A percentile compares a stretch with the other conserved stretches of the same genome.
Evolutionary conservation across 2,329 filamentous ascomycete species (phyloP).

Genomic region (Reticulascus tulasneorum): DNA sequence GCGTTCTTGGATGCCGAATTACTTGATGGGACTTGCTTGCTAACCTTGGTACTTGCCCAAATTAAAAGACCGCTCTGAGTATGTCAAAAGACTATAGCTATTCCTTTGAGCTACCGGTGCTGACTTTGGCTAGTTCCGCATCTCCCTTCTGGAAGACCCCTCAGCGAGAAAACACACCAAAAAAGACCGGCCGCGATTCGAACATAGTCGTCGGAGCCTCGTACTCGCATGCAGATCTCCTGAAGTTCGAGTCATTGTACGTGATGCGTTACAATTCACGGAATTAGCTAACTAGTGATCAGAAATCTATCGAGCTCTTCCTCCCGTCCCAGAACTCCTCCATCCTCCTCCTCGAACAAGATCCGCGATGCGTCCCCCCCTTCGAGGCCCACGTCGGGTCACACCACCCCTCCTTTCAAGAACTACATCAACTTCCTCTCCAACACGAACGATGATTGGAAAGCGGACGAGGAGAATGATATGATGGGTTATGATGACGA

Average conservation of each 20-base stretch:
- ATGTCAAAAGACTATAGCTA: constrained; percentile 29
- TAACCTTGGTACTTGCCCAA: constrained; percentile 15
- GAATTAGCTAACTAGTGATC: constrained; percentile 9
- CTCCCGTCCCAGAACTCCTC: constrained; percentile 72
- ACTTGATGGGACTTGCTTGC: constrained; percentile 3
- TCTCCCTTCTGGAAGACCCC: constrained; percentile 84
- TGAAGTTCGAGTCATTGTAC: constrained; percentile 81
- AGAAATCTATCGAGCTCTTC: constrained; percentile 58
- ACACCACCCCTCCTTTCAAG: constrained; percentile 62
- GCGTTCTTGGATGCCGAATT: constrained; percentile 3
- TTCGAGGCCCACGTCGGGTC: constrained; percentile 45
- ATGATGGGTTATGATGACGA: constrained; percentile 77
- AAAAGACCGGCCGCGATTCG: constrained; percentile 55
- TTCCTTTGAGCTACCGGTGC: constrained; percentile 15
- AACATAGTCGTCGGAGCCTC: constrained; percentile 85
- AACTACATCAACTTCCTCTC: constrained; percentile 79
- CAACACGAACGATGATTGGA: constrained; percentile 80
- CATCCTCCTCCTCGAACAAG: constrained; percentile 53
- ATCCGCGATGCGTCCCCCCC: constrained; percentile 54
- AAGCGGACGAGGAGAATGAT: constrained; percentile 67
- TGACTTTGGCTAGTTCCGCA: constrained; percentile 55
- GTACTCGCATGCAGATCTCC: constrained; percentile 93
- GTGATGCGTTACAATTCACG: constrained; percentile 20
- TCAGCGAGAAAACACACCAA: constrained; percentile 48
- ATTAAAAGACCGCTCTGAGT: constrained; percentile 58